Base-by-base conservation (phyloP, 257 asterid species). In the Solanum sitiens region DNA sequence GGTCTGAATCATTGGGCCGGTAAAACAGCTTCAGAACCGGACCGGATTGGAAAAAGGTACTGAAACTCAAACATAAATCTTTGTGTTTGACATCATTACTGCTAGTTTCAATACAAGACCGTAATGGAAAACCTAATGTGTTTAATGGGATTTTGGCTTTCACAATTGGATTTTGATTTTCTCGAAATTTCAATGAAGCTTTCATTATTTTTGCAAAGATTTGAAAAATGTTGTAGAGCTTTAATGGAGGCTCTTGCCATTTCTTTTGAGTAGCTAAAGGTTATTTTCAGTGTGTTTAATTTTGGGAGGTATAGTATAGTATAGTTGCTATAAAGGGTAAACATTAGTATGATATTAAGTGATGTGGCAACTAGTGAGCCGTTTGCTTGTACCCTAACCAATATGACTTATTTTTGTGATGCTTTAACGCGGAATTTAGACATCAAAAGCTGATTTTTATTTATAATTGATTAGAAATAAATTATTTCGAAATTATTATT, bases 131-230 rank as follows among this genome's bases (percentile, higher is more conserved):
- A 25, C 37, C 35, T 21, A 86, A 73, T 8, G 70, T 32, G 5
- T 86, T 86, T 12, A 71, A 2, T 86, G 88, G 88, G 33, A 86
- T 86, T 50, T 86, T 86, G 75, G 65, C 45, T 74, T 72, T 72
- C 27, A 86, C 3, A 32, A 72, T 47, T 50, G 88, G 88, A 39
- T 21, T 27, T 86, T 86, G 72, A 86, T 86, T 86, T 86, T 86
- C 88, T n/a, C 33, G 59, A 53, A 86, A 33, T 74, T 56, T 73
- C 20, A 86, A 3, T 53, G 85, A 86, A 53, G 88, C 84, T 86
- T 86, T 35, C 87, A 86, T 86, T 18, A 21, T 86, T 70, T 18
- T 35, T 3, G 4, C 21, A 18, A 44, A 30, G 83, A 40, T 4
- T 76, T 4, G 84, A 11, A 11, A n/a, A 2, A 23, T n/a, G 63